These are phyloP conservation scores for Epicoccum nigrum DNA, from an alignment of 2,329 filamentous ascomycete genomes.

Conservation along the genomic window DNA sequence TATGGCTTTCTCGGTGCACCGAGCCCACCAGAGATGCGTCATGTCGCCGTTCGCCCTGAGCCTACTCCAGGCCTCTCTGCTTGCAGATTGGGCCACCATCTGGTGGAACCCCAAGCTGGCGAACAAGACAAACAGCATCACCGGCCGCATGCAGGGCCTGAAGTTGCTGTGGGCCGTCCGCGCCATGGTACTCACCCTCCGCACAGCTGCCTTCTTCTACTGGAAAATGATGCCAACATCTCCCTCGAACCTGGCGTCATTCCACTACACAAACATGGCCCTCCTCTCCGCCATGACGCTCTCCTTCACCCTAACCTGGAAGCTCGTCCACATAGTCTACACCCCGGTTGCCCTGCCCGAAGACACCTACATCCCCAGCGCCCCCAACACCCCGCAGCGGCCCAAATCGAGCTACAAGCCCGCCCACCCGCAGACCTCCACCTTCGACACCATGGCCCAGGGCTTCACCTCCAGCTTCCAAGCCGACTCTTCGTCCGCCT, in stretches of 20 bases:
- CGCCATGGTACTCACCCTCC: constrained; percentile 61
- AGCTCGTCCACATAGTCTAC: constrained; percentile 63
- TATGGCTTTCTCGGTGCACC: constrained; percentile 26
- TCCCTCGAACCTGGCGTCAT: constrained; percentile 33
- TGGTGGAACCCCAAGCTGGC: constrained; percentile 75
- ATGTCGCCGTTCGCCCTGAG: constrained; percentile 24
- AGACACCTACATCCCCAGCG: constrained; percentile 33
- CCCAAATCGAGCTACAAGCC: constrained; percentile 34
- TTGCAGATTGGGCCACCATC: constrained; percentile 58
- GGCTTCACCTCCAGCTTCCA: constrained; percentile 50
- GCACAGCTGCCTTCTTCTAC: constrained; percentile 52
- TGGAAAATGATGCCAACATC: constrained; percentile 31
- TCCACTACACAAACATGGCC: constrained; percentile 60
- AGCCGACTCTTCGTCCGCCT: constrained; percentile 32
- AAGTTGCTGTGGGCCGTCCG: constrained; percentile 72
- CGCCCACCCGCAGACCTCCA: constrained; percentile 32
- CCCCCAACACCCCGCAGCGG: constrained; percentile 24
- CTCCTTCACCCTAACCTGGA: constrained; percentile 48
- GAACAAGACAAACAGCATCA: constrained; percentile 65
- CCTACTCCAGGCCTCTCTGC: constrained; percentile 47
- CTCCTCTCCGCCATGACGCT: constrained; percentile 51
- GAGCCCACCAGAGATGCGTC: constrained; percentile 38
- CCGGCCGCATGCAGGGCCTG: constrained; percentile 60
- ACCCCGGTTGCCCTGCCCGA: constrained; percentile 42
- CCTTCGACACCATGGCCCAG: constrained; percentile 44